Percentiles rank a stretch among this genome's conserved stretches.
Evolutionary conservation across 2,329 filamentous ascomycete genomes (phyloP).

Genomic region (Hypoxylon sp.): DNA sequence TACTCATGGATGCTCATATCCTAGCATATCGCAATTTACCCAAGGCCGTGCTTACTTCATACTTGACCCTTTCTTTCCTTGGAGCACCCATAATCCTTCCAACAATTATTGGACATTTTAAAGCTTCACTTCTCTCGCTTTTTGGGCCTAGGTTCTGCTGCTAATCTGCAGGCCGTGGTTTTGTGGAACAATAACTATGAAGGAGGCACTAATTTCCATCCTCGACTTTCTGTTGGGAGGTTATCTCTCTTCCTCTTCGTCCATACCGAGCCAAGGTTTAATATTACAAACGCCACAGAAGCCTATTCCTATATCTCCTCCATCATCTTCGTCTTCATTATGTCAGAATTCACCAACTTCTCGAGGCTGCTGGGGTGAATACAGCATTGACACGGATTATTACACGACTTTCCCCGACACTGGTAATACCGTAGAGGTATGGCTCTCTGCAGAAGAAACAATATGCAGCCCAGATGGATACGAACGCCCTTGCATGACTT

Average conservation of each 20-base stretch:
- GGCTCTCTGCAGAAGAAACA: slow-evolving; percentile 11
- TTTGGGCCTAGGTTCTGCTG: background rate
- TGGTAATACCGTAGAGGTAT: slow-evolving; percentile 9
- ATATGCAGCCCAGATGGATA: slow-evolving; percentile 12
- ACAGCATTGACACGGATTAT: slow-evolving; percentile 11
- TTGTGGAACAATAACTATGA: background rate
- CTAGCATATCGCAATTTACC: background rate
- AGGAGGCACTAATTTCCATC: slow-evolving; percentile 6
- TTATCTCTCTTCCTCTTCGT: background rate
- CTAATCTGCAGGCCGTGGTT: background rate
- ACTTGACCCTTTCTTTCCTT: background rate
- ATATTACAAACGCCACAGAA: slow-evolving; percentile 10
- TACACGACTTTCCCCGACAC: slow-evolving; percentile 11
- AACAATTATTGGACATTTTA: background rate
- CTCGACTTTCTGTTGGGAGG: slow-evolving; percentile 10
- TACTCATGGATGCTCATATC: background rate
- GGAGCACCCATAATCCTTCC: background rate
- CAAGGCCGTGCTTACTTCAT: background rate
- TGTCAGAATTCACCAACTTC: slow-evolving; percentile 9
- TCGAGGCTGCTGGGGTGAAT: slow-evolving; percentile 12
- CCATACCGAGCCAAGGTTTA: slow-evolving; percentile 1
- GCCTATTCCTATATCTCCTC: slow-evolving; percentile 7
- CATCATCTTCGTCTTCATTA: slow-evolving; percentile 9
- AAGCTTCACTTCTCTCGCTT: background rate
- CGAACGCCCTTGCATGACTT: slow-evolving; percentile 13